Evolutionary conservation across 139 green algal genomes (phyloP), one percentile per base, ranked within the genome.

Genomic region (Coelastrella sp.): DNA sequence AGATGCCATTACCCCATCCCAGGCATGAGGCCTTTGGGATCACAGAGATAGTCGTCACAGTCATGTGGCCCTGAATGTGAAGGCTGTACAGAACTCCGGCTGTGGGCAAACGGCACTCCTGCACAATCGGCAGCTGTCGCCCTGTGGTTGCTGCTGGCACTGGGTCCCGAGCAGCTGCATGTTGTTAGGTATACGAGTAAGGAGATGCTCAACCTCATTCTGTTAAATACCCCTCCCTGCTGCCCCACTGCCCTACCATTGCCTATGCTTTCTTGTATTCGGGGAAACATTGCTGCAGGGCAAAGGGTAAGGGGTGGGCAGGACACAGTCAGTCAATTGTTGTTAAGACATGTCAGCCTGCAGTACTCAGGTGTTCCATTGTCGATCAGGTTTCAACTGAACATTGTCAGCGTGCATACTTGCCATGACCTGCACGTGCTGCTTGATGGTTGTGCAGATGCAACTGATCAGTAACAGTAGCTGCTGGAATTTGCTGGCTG

Each of bases 281-380:
- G n/a, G 84, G 84, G 68, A 88, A 88, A 68, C 84, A 88, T 88
- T 57, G 35, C 84, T 88, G 84, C 84, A 20, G 56, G 61, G 79
- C 8, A 27, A 20, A 49, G 20, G 12, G 60, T n/a, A 82, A n/a
- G 4, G 8, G 14, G 73, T 79, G 22, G 1, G 14, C 73, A 79
- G 73, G 1, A 72, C 63, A 27, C 22, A 79, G 17, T 19, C 73
- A 79, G 73, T 5, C 4, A 5, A 22, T 27, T 35, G 17, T 17
- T 79, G 3, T 4, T 22, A 79, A 79, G 25, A 79, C 73, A 79
- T 49, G 1, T 49, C 35, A 49, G 35, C 35, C 35, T 49, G 35
- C 35, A 49, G 35, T 49, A 49, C 35, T 49, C 35, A 49, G 35
- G 3, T 49, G 35, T 49, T 49, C 35, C 35, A 72, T 17, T 72